Conservation (phyloP, 768 basidiomycete species). For the Xanthoconium purpureum region DNA sequence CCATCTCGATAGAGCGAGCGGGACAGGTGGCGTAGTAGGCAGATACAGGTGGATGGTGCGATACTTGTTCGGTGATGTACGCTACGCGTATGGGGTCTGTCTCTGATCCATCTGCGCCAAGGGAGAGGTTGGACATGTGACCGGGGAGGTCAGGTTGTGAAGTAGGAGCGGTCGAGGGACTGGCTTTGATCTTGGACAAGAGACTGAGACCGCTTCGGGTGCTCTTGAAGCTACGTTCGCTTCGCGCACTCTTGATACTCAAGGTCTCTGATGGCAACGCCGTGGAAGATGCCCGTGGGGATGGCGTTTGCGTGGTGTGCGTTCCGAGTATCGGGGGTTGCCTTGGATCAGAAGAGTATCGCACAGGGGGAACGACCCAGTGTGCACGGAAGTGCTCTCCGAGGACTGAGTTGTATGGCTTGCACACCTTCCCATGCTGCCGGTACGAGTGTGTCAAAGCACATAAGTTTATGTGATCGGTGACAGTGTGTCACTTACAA, state of each 20-base stretch:
- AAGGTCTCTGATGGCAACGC: conserved; percentile 43
- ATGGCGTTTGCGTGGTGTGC: conserved; percentile 32
- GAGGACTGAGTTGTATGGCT: conserved; percentile 86
- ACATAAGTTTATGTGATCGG: neutral
- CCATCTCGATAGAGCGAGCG: conserved; percentile 62
- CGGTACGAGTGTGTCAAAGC: conserved; percentile 2
- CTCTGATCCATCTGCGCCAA: conserved; percentile 37
- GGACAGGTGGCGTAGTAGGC: conserved; percentile 81
- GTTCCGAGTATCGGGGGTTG: conserved; percentile 46
- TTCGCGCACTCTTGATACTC: conserved; percentile 47
- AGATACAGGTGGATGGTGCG: conserved; percentile 95
- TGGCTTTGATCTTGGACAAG: conserved; percentile 45
- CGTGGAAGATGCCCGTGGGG: conserved; percentile 23
- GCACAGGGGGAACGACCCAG: conserved; percentile 73
- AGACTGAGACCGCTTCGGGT: conserved; percentile 54
- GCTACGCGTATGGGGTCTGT: conserved; percentile 57
- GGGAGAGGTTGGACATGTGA: conserved; percentile 59
- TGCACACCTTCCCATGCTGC: conserved; percentile 89
- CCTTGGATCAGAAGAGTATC: conserved; percentile 46
- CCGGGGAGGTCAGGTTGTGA: conserved; percentile 48
- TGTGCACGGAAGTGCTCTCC: conserved; percentile 88
- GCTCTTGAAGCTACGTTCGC: conserved; percentile 60
- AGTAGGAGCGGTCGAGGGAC: conserved; percentile 36
- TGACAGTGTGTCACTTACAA: conserved; percentile 49
- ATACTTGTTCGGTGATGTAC: conserved; percentile 90